Evolutionary conservation across 2,329 filamentous ascomycete species (phyloP), one percentile per base, ranked within the genome.

Genomic region (Gaeumannomyces tritici): DNA sequence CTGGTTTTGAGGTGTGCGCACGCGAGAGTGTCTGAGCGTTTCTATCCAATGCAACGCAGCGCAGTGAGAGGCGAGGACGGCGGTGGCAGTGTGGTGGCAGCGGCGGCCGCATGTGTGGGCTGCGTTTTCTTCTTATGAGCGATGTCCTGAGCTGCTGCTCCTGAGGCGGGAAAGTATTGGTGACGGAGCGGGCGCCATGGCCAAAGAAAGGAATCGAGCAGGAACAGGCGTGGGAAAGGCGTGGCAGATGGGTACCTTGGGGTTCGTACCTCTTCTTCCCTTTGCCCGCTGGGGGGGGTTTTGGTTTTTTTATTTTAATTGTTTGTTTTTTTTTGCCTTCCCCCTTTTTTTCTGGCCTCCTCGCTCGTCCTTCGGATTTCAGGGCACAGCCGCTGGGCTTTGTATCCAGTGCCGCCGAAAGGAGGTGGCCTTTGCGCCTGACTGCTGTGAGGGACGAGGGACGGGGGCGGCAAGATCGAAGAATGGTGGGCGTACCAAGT

Each of bases 111-210:
- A 60, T 47, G 29, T 59, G 60, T 24, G 59, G 33, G 51, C 35
- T 59, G 61, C n/a, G 42, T 51, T 51, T 62, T 65, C 64, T 61
- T 65, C n/a, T 66, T 66, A 64, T 65, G 62, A 64, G 61, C 60
- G 56, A 51, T 35, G 31, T 42, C 66, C 63, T 64, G 66, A n/a
- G 15, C 42, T 47, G 18, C 21, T 47, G 42, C 42, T 63, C 65
- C 61, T 66, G 63, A 59, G 62, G 63, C 65, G 64, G 67, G 67
- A 69, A 68, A 69, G 69, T 67, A 66, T 68, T 66, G 64, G 64
- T 65, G 68, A 66, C 64, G 62, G 65, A 61, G 65, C 61, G 64
- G 67, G 63, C 64, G 65, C 61, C 64, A 65, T 62, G 64, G 62
- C 64, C 42, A 59, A 56, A 33, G 57, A 59, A 28, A 62, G 47